Evolutionary conservation across 2,329 filamentous ascomycete genomes (phyloP).

Genomic region (Cladophialophora yegresii): DNA sequence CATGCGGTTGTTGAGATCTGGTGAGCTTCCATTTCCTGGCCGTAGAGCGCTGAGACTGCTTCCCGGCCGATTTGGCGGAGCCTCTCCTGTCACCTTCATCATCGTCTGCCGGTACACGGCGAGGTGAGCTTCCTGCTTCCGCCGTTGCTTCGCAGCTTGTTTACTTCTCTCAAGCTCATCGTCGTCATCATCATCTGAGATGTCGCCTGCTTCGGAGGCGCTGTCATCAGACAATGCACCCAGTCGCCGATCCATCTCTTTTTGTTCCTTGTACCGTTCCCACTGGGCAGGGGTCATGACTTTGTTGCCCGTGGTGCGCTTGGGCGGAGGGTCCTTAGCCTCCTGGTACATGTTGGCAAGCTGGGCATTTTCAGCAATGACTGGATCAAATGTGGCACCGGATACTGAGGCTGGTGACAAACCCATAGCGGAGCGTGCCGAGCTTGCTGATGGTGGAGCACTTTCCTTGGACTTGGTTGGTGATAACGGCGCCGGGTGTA

Average conservation of each 20-base stretch:
- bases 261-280: slow-evolving; percentile 70
- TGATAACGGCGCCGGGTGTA: slow-evolving; percentile 10
- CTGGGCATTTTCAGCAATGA: slow-evolving; percentile 48
- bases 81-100: slow-evolving; percentile 91
- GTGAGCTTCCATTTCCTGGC: slow-evolving; percentile 20
- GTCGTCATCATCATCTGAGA: slow-evolving; percentile 77
- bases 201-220: slow-evolving; percentile 60
- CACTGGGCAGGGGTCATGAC: slow-evolving; percentile 91
- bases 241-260: slow-evolving; percentile 67
- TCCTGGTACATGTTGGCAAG: slow-evolving; percentile 52
- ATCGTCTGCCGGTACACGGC: slow-evolving; percentile 89
- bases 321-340: slow-evolving; percentile 39
- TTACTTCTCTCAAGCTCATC: slow-evolving; percentile 70
- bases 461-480: slow-evolving; percentile 19
- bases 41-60: slow-evolving; percentile 22
- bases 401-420: slow-evolving; percentile 26
- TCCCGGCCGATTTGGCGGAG: slow-evolving; percentile 56
- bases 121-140: slow-evolving; percentile 88
- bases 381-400: slow-evolving; percentile 39
- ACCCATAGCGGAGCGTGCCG: slow-evolving; percentile 4
- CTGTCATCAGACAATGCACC: slow-evolving; percentile 51
- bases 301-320: slow-evolving; percentile 57
- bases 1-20: slow-evolving; percentile 41
- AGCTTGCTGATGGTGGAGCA: slow-evolving; percentile 19
- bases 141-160: slow-evolving; percentile 72